phyloP scores from a whole-genome alignment of 2,329 filamentous ascomycete genomes.

The Plenodomus tracheiphilus region DNA sequence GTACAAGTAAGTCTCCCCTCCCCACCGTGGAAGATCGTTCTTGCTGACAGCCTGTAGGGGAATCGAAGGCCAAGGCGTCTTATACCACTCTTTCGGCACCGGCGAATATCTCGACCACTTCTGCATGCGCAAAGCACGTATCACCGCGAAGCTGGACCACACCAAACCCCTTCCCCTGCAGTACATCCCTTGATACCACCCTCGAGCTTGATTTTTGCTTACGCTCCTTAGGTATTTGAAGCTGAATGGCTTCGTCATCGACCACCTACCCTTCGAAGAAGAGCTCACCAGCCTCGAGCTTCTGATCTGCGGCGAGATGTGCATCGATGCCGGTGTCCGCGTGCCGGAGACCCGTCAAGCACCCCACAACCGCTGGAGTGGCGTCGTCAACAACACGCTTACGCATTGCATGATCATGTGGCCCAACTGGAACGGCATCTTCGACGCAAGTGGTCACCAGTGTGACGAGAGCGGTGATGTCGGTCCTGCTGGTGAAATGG shows the following conservation, averaged over 20 bases:
- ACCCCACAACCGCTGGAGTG: slow-evolving; percentile 19
- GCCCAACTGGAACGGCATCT: slow-evolving; percentile 31
- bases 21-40: not conserved
- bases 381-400: slow-evolving; percentile 16
- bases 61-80: slow-evolving; percentile 30
- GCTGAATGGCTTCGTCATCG: slow-evolving; percentile 40
- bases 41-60: slow-evolving; percentile 19
- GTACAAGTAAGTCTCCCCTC: slow-evolving; percentile 23
- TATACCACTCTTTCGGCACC: slow-evolving; percentile 31
- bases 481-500: slow-evolving; percentile 11
- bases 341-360: slow-evolving; percentile 21
- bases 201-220: not conserved
- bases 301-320: slow-evolving; percentile 28
- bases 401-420: slow-evolving; percentile 28
- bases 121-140: slow-evolving; percentile 38
- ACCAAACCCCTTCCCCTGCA: slow-evolving; percentile 23
- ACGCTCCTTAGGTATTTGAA: slow-evolving; percentile 23
- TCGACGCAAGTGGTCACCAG: slow-evolving; percentile 24
- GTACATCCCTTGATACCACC: slow-evolving; percentile 10
- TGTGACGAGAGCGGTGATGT: slow-evolving; percentile 17
- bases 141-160: slow-evolving; percentile 26
- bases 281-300: slow-evolving; percentile 28
- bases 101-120: slow-evolving; percentile 41
- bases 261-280: slow-evolving; percentile 34
- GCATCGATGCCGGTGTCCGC: slow-evolving; percentile 33